Evolutionary conservation across 805 yeast genomes (phyloP).

Genomic region (Schwanniomyces polymorphus): DNA sequence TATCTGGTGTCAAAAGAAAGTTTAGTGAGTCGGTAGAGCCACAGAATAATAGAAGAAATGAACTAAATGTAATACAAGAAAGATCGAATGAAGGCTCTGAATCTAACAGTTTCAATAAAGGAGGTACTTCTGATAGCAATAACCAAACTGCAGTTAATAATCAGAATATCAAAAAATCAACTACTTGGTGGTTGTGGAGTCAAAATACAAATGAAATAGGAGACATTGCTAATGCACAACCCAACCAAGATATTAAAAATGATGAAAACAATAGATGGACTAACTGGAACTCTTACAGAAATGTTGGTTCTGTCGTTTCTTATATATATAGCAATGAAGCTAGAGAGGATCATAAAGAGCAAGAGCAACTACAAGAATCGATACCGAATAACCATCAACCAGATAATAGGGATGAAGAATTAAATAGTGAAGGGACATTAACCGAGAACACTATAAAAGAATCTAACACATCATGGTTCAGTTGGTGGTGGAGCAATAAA

Average conservation of each 20-base stretch:
- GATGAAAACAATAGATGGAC: slow-evolving; percentile 3
- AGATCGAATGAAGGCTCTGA: slow-evolving; percentile 10
- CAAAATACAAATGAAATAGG: not conserved
- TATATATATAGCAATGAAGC: slow-evolving; percentile 9
- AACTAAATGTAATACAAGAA: slow-evolving; percentile 7
- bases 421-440: not conserved
- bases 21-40: slow-evolving; percentile 1
- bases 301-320: slow-evolving; percentile 9
- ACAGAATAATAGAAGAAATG: not conserved
- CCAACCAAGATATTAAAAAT: not conserved
- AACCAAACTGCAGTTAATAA: not conserved
- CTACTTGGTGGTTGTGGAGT: not conserved
- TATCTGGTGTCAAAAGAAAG: not conserved
- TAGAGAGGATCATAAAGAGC: not conserved
- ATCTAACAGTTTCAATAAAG: not conserved
- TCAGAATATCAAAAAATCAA: not conserved
- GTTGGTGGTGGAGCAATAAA: slow-evolving; percentile 21
- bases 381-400: not conserved
- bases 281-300: slow-evolving; percentile 6
- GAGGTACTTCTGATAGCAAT: not conserved
- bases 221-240: not conserved
- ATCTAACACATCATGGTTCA: slow-evolving; percentile 15
- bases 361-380: not conserved
- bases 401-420: not conserved
- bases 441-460: not conserved